A percentile compares a stretch with the other conserved stretches of the same genome.
Conservation (phyloP, 306 rosid species). For the Alnus glutinosa region DNA sequence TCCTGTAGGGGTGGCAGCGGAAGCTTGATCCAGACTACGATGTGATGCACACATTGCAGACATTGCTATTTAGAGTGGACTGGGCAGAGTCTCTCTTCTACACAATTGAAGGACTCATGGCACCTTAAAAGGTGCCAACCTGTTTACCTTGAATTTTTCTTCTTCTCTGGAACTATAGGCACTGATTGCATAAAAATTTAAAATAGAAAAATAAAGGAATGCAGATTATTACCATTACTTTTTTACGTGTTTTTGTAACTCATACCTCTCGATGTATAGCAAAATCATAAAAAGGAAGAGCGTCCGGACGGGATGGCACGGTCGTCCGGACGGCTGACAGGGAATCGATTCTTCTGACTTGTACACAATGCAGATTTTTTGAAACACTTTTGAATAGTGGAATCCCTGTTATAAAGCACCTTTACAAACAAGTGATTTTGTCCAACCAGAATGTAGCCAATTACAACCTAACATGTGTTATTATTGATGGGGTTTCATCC, state of each 20-base stretch:
- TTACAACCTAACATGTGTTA: no score
- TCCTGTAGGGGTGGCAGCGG: slow-evolving; percentile 76
- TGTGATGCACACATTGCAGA: slow-evolving; percentile 53
- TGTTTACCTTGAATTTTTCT: not conserved
- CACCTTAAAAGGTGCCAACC: slow-evolving; percentile 41
- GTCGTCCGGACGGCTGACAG: no score
- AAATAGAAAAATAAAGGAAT: not conserved
- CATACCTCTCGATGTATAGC: not conserved
- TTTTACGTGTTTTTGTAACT: not conserved
- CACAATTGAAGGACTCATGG: slow-evolving; percentile 64
- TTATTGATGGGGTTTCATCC: no score
- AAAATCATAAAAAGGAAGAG: not conserved
- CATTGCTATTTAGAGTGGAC: slow-evolving; percentile 62
- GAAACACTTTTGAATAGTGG: no score
- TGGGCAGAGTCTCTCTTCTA: slow-evolving; percentile 61
- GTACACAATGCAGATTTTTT: no score
- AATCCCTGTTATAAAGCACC: no score
- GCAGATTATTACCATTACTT: not conserved
- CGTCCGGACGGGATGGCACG: no score
- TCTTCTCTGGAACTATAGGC: not conserved
- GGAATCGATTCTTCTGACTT: no score
- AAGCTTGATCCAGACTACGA: slow-evolving; percentile 78
- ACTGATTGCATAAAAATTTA: not conserved
- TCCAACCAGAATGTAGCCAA: no score
- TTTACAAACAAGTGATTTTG: no score